A percentile compares a stretch with the other conserved stretches of the same genome.
phyloP scores from a whole-genome alignment of 2,329 filamentous ascomycete genomes.

The Penicillium sp. region DNA sequence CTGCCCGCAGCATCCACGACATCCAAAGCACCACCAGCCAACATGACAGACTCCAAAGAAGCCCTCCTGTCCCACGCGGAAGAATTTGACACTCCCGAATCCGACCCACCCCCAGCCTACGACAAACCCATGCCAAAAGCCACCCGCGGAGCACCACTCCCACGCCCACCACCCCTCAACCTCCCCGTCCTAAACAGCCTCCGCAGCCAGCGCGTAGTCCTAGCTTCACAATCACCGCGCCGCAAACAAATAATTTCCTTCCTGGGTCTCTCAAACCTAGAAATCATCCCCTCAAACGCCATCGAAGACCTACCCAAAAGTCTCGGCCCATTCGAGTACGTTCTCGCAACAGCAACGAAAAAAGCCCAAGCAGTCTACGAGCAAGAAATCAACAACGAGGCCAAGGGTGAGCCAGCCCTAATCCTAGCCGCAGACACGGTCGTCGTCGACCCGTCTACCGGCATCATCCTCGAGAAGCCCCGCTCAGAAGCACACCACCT shows the following conservation, averaged over 20 bases:
- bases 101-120: conserved; percentile 38
- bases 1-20: neutral
- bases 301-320: conserved; percentile 82
- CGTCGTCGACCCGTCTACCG: conserved; percentile 68
- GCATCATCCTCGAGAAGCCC: conserved; percentile 88
- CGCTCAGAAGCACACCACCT: conserved; percentile 76
- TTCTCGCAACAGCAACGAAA: conserved; percentile 76
- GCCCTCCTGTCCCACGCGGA: conserved; percentile 23
- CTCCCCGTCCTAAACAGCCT: conserved; percentile 77
- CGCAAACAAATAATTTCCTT: conserved; percentile 74
- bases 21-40: neutral
- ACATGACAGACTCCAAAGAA: conserved; percentile 33
- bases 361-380: conserved; percentile 77
- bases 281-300: conserved; percentile 78
- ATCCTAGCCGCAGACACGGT: conserved; percentile 91
- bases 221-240: conserved; percentile 85
- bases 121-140: conserved; percentile 21
- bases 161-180: conserved; percentile 60
- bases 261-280: conserved; percentile 77
- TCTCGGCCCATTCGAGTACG: conserved; percentile 84
- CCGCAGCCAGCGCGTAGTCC: conserved; percentile 75
- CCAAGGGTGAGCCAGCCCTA: conserved; percentile 69
- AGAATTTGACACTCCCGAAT: neutral
- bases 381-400: conserved; percentile 55
- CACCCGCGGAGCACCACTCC: conserved; percentile 28